These are phyloP conservation scores for Boechera divaricarpa DNA, from an alignment of 345 rosid species.

Conservation along the genomic window DNA sequence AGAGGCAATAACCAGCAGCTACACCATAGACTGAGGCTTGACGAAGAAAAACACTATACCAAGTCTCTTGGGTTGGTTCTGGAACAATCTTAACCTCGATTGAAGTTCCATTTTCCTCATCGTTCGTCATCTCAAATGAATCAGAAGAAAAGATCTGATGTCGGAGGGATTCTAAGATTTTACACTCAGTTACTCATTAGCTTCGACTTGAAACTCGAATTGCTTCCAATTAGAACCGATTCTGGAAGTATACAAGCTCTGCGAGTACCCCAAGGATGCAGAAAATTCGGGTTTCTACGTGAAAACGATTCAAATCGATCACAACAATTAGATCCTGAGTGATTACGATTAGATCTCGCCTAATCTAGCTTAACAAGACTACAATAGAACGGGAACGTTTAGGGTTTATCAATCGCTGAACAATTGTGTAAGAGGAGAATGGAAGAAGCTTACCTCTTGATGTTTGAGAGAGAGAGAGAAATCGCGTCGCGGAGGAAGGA, in stretches of 20 bases:
- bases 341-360: not conserved
- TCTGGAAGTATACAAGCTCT: not conserved
- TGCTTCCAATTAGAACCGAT: not conserved
- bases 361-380: not conserved
- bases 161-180: conserved; percentile 23
- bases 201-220: conserved; percentile 8
- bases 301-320: not conserved
- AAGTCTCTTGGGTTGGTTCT: conserved; percentile 44
- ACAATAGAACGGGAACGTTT: not conserved
- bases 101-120: conserved; percentile 53
- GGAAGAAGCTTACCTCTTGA: conserved; percentile 35
- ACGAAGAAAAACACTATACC: conserved; percentile 56
- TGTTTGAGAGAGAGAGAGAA: not conserved
- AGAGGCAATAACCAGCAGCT: conserved; percentile 89
- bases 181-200: conserved; percentile 6
- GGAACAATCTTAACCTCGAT: conserved; percentile 38
- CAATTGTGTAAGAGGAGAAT: not conserved
- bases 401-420: conserved; percentile 8
- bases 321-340: conserved; percentile 1
- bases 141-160: not conserved
- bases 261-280: not conserved
- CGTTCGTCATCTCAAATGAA: conserved; percentile 49
- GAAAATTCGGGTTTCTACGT: conserved; percentile 18
- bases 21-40: conserved; percentile 76
- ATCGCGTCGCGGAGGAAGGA: conserved; percentile 19